Base-by-base conservation (phyloP, 129 eudicot species). In the Oenanthe sinensis region DNA sequence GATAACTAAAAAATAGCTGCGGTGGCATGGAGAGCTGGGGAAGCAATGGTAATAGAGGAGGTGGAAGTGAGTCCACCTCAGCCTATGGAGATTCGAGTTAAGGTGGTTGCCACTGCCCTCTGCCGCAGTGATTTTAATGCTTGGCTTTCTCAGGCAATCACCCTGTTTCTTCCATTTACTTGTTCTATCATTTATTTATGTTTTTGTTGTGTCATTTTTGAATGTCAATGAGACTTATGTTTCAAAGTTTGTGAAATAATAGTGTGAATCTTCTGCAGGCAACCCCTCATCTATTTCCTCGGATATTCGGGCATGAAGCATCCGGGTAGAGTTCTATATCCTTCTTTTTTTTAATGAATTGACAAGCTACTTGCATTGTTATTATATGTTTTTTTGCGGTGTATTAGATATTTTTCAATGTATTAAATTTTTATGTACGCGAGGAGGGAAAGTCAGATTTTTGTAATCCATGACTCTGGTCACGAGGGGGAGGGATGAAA, bases 261-360 rank as follows among this genome's bases (percentile, higher is more conserved):
- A 47, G 4, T 45, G 60, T 78, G 39, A 2, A 3, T 77, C 49
- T 81, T 17, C 46, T 87, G 82, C 96, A 91, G 97, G 92, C 97
- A 67, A 90, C 78, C 19, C 86, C 89, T 78, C 81, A 82, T 36
- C 39, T 88, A 65, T 92, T 84, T 88, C 99, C 99, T 77, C 91
- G 99, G 74, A 91, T 95, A 50, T 95, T 95, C 79, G 99, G 99
- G 77, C 99, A 95, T 79, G 99, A 92, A 87, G 97, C 99, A 85
- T 88, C 99, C 26, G 97, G 99, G 99, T 95, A 77, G 28, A 47
- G 36, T 65, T 78, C 55, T 44, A 58, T 44, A 62, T 62, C 43
- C 9, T 43, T 9, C 12, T 6, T 72, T 1, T 44, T 44, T 12
- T 0, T 0, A 0, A 13, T 42, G 1, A 12, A 42, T 42, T 72